phyloP scores from a whole-genome alignment of 169 alveolate species.

The Eimeria acervulina region DNA sequence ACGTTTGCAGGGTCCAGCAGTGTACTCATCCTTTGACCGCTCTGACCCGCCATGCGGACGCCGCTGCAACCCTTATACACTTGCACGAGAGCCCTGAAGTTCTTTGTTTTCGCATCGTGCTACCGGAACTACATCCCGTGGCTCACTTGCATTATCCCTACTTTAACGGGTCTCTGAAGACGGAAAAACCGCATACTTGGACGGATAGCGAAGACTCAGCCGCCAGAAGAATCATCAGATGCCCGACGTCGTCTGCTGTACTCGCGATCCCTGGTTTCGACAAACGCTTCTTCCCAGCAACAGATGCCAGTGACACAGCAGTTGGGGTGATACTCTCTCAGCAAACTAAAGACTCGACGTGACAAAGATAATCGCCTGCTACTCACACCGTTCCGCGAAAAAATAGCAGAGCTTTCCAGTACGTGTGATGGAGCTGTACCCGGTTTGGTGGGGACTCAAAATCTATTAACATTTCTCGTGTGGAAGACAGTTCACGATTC shows the following conservation, averaged over 20 bases:
- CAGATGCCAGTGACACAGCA: background rate
- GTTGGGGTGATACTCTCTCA: background rate
- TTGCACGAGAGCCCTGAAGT: too few species aligned
- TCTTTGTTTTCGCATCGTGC: too few species aligned
- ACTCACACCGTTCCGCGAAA: background rate
- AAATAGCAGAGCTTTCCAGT: too few species aligned
- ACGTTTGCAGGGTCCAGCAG: background rate
- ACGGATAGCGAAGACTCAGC: background rate
- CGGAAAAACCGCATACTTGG: background rate
- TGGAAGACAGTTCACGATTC: background rate
- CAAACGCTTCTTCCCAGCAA: background rate
- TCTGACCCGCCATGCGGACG: too few species aligned
- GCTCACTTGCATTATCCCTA: too few species aligned
- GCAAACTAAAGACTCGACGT: background rate
- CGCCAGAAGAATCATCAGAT: background rate
- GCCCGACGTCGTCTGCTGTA: background rate
- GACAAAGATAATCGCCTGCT: background rate
- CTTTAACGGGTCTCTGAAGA: background rate
- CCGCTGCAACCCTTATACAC: too few species aligned
- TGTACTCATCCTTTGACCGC: too few species aligned
- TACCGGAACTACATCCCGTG: too few species aligned
- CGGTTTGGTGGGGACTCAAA: background rate
- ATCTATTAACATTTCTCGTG: background rate
- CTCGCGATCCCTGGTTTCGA: background rate
- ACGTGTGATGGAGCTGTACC: background rate